Percentiles rank a stretch among this genome's conserved stretches.
phyloP scores from a whole-genome alignment of 176 grass and related monocot species.

The maize (Zea mays) region DNA sequence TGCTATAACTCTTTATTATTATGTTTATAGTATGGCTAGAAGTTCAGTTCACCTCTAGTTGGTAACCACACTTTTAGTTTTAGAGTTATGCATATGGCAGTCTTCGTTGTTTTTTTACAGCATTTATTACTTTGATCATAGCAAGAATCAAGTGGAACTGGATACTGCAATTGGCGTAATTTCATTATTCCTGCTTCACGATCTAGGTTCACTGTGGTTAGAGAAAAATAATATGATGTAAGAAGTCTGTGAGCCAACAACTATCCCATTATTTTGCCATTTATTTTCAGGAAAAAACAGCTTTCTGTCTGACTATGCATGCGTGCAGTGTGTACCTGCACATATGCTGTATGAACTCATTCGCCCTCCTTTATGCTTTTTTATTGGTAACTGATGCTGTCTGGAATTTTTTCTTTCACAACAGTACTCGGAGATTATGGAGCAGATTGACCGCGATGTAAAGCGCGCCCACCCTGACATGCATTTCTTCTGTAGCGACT shows the following conservation, averaged over 20 bases:
- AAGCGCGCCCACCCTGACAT: constrained; percentile 90
- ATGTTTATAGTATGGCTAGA: neutral
- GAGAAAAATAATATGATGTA: constrained; percentile 4
- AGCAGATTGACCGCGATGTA: constrained; percentile 94
- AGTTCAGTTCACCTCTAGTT: neutral
- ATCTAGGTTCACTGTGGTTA: neutral
- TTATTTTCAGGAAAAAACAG: neutral
- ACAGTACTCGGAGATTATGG: constrained; percentile 73
- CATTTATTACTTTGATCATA: constrained; percentile 19
- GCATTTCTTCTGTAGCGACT: constrained; percentile 83
- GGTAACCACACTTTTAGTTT: neutral
- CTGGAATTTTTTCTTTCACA: constrained; percentile 8
- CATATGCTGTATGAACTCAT: constrained; percentile 4
- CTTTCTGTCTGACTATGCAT: neutral
- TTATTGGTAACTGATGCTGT: constrained; percentile 12
- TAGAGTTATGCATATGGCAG: neutral
- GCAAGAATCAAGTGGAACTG: constrained; percentile 2
- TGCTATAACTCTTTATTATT: neutral
- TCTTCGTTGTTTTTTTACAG: neutral
- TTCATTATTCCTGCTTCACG: neutral
- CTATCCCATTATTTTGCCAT: neutral
- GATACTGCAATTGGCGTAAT: constrained; percentile 5
- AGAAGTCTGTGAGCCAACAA: constrained; percentile 18
- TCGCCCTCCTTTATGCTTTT: neutral
- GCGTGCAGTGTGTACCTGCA: neutral